Base-by-base conservation (phyloP, 495 filamentous ascomycete species). In the Letharia columbiana region DNA sequence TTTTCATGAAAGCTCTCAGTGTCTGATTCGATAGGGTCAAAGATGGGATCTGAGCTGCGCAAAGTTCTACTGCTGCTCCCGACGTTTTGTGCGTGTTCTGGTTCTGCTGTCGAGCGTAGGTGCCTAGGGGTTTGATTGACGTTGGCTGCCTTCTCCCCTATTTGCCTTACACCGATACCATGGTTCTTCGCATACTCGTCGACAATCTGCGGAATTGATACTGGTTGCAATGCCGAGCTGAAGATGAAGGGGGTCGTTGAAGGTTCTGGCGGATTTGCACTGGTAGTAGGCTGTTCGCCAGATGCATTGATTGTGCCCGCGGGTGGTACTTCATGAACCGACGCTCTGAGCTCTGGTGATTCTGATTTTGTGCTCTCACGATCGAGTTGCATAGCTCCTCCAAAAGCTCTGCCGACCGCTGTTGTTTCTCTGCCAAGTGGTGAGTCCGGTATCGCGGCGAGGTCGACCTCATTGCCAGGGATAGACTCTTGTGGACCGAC, bases 11-110 rank as follows among this genome's bases (percentile, higher is more conserved):
- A 68, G 12, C 60, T 63, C 20, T 68, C 70, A 6, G 59, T 60
- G 44, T 69, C 68, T 40, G 70, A 65, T 58, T 70, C 68, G 15
- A 72, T 70, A 35, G 63, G 63, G 42, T 72, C 70, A 62, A 59
- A 70, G 23, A 72, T 37, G 42, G 41, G 28, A 61, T 45, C 41
- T 42, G 39, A 61, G 1, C 28, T 10, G 23, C n/a, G 11, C 20
- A n/a, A 35, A 56, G 31, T 35, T 0, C 18, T 35, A 18, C 13
- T 35, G 13, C 18, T 13, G 10, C 28, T 56, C 20, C 12, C 31
- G 31, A 56, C 28, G 31, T 15, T 18, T 33, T 56, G 31, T 13
- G 52, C 31, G 4, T 35, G 52, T 35, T 11, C 52, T 56, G 52
- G 8, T 4, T 17, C 15, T 35, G 0, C 31, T 35, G 28, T 56